These are phyloP conservation scores for Haplosporangium gracile DNA, from an alignment of 192 early-diverging fungal genomes.

Conservation along the genomic window DNA sequence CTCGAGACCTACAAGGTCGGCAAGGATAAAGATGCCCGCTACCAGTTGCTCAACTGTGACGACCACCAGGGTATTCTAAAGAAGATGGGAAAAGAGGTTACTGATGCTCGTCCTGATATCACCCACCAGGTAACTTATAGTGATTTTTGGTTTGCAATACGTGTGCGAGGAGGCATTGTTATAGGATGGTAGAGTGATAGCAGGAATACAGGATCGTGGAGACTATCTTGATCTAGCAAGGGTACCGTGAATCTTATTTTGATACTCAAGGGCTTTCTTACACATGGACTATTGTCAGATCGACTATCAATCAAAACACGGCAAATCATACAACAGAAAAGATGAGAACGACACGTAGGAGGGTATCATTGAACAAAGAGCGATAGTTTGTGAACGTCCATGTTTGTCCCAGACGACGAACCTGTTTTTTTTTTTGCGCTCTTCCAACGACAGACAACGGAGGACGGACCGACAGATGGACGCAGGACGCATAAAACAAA, in stretches of 20 bases:
- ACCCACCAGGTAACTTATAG: slow-evolving; percentile 85
- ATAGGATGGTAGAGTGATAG: too few species aligned
- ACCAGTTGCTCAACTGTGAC: slow-evolving; percentile 96
- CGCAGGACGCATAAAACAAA: neutral
- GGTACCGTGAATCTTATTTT: too few species aligned
- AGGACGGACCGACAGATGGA: neutral
- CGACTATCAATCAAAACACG: neutral
- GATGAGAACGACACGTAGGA: neutral
- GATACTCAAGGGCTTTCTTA: too few species aligned
- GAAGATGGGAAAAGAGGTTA: slow-evolving; percentile 82
- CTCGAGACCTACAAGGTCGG: slow-evolving; percentile 94
- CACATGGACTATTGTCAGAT: neutral
- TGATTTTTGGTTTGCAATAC: neutral
- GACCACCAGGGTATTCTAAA: slow-evolving; percentile 93
- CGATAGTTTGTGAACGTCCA: neutral
- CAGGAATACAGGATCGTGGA: neutral
- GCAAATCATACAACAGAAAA: neutral
- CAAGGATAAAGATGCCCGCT: slow-evolving; percentile 80
- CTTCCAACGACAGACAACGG: neutral
- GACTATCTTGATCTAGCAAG: too few species aligned
- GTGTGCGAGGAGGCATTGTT: neutral
- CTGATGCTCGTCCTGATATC: slow-evolving; percentile 93
- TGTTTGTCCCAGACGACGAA: neutral
- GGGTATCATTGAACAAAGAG: neutral
- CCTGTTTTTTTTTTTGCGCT: neutral